Evolutionary conservation across 805 yeast species (phyloP).

Genomic region (Komagataella phaffii): DNA sequence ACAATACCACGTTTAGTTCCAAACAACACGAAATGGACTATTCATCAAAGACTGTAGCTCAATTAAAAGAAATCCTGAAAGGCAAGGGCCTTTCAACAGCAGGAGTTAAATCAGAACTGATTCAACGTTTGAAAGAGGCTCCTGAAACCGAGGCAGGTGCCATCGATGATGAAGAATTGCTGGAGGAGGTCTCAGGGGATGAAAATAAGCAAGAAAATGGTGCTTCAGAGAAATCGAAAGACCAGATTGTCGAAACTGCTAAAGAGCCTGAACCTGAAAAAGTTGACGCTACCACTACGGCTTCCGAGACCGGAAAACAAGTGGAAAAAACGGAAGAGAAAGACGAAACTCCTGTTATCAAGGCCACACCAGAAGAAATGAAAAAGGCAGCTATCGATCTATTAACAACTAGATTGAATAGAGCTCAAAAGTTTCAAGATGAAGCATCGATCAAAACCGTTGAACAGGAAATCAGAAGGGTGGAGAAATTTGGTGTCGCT

Average conservation of each 20-base stretch:
- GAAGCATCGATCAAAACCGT: conserved; percentile 37
- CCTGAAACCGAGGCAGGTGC: conserved; percentile 25
- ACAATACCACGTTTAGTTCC: not conserved
- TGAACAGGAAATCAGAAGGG: conserved; percentile 51
- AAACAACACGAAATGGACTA: not conserved
- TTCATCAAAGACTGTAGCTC: conserved; percentile 45
- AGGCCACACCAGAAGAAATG: conserved; percentile 49
- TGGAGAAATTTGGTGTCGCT: conserved; percentile 77
- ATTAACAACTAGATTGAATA: conserved; percentile 48
- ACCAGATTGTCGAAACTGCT: not conserved
- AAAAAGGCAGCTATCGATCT: conserved; percentile 56
- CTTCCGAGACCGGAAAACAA: conserved; percentile 9
- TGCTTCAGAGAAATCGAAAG: conserved; percentile 3
- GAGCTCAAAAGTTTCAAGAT: conserved; percentile 71
- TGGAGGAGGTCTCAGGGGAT: conserved; percentile 9
- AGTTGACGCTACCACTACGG: conserved; percentile 4
- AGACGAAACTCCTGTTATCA: conserved; percentile 4
- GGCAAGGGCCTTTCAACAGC: conserved; percentile 49
- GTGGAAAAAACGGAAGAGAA: conserved; percentile 8
- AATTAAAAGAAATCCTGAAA: conserved; percentile 68
- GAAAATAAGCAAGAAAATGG: conserved; percentile 11
- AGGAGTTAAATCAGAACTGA: conserved; percentile 74
- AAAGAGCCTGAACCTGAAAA: conserved; percentile 8
- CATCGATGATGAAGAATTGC: not conserved
- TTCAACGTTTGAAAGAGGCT: conserved; percentile 47